Conservation (phyloP, 768 basidiomycete species). For the Hygrophoropsis aurantiaca region DNA sequence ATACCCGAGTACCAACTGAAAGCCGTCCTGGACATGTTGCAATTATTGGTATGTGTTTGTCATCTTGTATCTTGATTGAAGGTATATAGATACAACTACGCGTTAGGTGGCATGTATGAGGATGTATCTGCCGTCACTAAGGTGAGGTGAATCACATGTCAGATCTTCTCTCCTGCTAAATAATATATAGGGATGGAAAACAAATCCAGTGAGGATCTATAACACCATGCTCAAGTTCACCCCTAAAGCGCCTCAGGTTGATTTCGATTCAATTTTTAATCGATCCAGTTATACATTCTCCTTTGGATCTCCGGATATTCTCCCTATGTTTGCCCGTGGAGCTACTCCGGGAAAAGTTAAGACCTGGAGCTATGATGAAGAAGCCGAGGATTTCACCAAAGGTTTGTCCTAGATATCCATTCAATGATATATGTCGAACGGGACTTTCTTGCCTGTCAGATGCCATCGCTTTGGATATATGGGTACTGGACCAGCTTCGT, state of each 20-base stretch:
- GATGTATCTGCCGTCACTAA: slow-evolving; percentile 87
- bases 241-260: slow-evolving; percentile 37
- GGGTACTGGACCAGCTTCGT: slow-evolving; percentile 75
- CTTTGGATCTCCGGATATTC: slow-evolving; percentile 86
- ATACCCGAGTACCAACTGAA: slow-evolving; percentile 86
- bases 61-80: background rate
- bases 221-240: slow-evolving; percentile 2
- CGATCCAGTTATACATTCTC: slow-evolving; percentile 75
- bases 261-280: slow-evolving; percentile 89
- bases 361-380: slow-evolving; percentile 74
- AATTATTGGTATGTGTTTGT: slow-evolving; percentile 59
- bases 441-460: slow-evolving; percentile 39
- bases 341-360: slow-evolving; percentile 68
- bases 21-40: slow-evolving; percentile 88
- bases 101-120: slow-evolving; percentile 86
- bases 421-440: background rate
- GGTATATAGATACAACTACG: slow-evolving; percentile 3
- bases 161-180: too few species aligned
- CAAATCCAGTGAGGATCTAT: slow-evolving; percentile 58
- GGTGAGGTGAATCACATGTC: slow-evolving; percentile 35
- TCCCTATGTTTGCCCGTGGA: slow-evolving; percentile 84
- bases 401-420: slow-evolving; percentile 36
- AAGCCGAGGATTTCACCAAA: slow-evolving; percentile 85
- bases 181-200: slow-evolving; percentile 84
- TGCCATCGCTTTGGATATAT: slow-evolving; percentile 73